Conservation (phyloP, 23 red algal species). For the Agarophyton chilense region DNA sequence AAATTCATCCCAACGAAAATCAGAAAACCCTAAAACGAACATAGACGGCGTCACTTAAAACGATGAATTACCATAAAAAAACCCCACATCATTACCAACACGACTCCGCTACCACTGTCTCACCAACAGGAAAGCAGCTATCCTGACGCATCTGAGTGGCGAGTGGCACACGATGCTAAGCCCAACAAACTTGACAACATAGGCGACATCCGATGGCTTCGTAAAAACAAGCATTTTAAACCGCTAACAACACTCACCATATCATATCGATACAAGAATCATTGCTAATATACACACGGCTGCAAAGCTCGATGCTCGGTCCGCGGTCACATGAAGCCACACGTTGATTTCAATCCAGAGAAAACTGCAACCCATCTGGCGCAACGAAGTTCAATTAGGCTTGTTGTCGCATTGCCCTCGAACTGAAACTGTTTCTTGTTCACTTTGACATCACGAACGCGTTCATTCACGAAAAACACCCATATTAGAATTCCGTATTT, state of each 20-base stretch:
- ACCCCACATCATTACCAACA: neutral
- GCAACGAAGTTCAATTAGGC: neutral
- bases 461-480: neutral
- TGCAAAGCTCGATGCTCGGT: slow-evolving; percentile 1
- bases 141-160: slow-evolving; percentile 13
- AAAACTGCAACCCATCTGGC: neutral
- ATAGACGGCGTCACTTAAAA: neutral
- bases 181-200: neutral
- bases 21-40: neutral
- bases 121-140: neutral
- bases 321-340: too few species aligned
- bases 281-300: neutral
- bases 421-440: neutral
- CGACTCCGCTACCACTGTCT: neutral
- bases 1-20: slow-evolving; percentile 25
- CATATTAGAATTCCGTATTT: neutral
- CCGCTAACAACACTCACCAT: neutral
- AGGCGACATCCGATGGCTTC: slow-evolving; percentile 39
- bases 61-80: neutral
- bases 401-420: neutral
- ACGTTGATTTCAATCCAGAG: too few species aligned
- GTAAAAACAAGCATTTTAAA: neutral
- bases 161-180: neutral
- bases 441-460: slow-evolving; percentile 17
- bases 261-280: neutral